A percentile compares a stretch with the other conserved stretches of the same genome.
Conservation (phyloP, 257 asterid species). For the Coffea eugenioides region DNA sequence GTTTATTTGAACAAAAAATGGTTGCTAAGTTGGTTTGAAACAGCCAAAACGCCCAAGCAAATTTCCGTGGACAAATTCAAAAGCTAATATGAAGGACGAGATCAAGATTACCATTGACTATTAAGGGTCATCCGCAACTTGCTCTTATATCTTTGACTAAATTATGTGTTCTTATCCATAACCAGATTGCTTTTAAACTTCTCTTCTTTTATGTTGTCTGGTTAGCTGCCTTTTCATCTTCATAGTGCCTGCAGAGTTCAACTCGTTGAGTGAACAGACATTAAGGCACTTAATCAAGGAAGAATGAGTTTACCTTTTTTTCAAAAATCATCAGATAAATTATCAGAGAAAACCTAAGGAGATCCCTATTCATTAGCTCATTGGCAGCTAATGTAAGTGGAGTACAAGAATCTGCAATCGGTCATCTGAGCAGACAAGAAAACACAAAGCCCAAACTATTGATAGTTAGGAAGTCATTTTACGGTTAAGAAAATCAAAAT, state of each 20-base stretch:
- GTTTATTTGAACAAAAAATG: neutral
- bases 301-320: conserved; percentile 29
- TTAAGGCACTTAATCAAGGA: conserved; percentile 19
- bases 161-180: neutral
- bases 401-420: conserved; percentile 19
- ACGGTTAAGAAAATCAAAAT: conserved; percentile 20
- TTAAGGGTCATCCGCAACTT: conserved; percentile 2
- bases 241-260: conserved; percentile 28
- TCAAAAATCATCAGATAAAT: conserved; percentile 33
- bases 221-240: conserved; percentile 22
- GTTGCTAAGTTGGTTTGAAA: neutral
- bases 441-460: conserved; percentile 18
- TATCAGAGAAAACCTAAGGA: conserved; percentile 25
- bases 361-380: conserved; percentile 27
- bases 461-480: conserved; percentile 23
- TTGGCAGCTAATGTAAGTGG: conserved; percentile 23
- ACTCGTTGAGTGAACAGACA: conserved; percentile 22
- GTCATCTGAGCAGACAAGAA: conserved; percentile 30
- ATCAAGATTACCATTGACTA: conserved; percentile 3
- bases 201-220: conserved; percentile 12
- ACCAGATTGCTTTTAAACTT: conserved; percentile 10
- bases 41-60: neutral
- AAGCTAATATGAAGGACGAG: conserved; percentile 2
- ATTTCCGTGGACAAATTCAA: neutral
- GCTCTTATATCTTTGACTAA: conserved; percentile 2